These are phyloP conservation scores for Exophiala xenobiotica DNA, from an alignment of 2,329 filamentous ascomycete species.

Conservation along the genomic window DNA sequence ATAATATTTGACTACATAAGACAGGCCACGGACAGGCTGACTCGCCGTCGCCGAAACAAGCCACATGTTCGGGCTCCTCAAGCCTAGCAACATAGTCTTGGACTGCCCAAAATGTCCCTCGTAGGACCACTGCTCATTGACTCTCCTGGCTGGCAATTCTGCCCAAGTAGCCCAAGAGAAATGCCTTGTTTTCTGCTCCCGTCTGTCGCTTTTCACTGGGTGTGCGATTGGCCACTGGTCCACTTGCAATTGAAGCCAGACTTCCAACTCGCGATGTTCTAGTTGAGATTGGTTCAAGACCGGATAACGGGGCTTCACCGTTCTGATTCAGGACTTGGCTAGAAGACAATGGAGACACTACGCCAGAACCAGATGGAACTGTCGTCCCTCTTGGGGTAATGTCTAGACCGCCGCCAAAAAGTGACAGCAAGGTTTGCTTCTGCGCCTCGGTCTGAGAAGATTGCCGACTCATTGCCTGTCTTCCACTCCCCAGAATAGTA, in stretches of 20 bases:
- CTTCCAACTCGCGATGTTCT: conserved; percentile 29
- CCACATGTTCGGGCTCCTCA: too few species aligned
- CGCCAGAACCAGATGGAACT: conserved; percentile 11
- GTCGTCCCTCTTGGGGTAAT: conserved; percentile 13
- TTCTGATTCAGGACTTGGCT: conserved; percentile 25
- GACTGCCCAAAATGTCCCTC: neutral
- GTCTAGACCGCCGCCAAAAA: conserved; percentile 56
- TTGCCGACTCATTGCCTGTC: conserved; percentile 18
- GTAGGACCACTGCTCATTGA: conserved; percentile 3
- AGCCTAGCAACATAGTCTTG: too few species aligned
- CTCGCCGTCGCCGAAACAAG: too few species aligned
- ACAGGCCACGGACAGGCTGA: too few species aligned
- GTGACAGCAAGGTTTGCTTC: conserved; percentile 55
- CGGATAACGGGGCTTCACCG: conserved; percentile 24
- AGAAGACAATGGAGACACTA: conserved; percentile 25
- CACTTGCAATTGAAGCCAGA: conserved; percentile 26
- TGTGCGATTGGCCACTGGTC: conserved; percentile 40
- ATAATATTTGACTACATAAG: too few species aligned
- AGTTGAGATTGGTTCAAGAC: conserved; percentile 30
- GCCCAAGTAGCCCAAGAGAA: conserved; percentile 73
- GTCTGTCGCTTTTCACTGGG: conserved; percentile 49
- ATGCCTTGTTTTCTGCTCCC: conserved; percentile 70
- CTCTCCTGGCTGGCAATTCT: conserved; percentile 27
- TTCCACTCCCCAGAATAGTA: neutral
- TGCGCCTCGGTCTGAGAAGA: conserved; percentile 33